Base-by-base conservation (phyloP, 176 grass and related monocot genomes). In the Triticum dicoccoides region DNA sequence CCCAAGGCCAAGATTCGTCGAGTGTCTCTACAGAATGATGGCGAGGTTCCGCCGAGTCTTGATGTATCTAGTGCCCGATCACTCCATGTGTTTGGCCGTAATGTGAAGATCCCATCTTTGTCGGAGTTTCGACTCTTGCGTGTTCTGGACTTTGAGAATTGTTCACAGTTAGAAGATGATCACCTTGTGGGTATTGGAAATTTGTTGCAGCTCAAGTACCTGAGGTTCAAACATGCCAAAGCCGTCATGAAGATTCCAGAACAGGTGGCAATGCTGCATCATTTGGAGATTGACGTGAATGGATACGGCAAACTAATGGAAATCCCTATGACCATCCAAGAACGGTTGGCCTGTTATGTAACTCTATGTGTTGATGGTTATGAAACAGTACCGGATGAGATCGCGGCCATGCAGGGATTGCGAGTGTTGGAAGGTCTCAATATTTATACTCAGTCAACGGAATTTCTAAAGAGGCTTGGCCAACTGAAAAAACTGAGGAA, bases 121-220 rank as follows among this genome's bases (percentile, higher is more conserved):
- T 42, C 17, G 11, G 20, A 74, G n/a, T 85, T 77, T 11, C 39
- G 0, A 5, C 51, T 38, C 14, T 11, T 85, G 32, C 69, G 69
- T 62, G 67, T 85, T 23, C 2, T 85, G 41, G 82, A 76, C 73
- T 63, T 75, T 51, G 82, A 75, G 3, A 27, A 61, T 2, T 84
- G 82, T 52, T 8, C 0, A 44, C 32, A 74, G 11, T 54, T 84
- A 71, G 4, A 61, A 84, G 67, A 84, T 37, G 23, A 61, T 71
- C 15, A 84, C 13, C 34, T 84, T 35, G 58, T 0, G 18, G 18
- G 33, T 8, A 64, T 85, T 10, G 54, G 0, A 4, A 45, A 44
- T 18, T 10, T 85, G 15, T 3, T 75, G 2, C 82, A 74, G 1
- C 49, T 85, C 61, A 85, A 44, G 18, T 85, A 62, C 47, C 0